Evolutionary conservation across 1,284 basidiomycete genomes (phyloP), one percentile per base, ranked within the genome.

Genomic region (Sphagnurus paluster): DNA sequence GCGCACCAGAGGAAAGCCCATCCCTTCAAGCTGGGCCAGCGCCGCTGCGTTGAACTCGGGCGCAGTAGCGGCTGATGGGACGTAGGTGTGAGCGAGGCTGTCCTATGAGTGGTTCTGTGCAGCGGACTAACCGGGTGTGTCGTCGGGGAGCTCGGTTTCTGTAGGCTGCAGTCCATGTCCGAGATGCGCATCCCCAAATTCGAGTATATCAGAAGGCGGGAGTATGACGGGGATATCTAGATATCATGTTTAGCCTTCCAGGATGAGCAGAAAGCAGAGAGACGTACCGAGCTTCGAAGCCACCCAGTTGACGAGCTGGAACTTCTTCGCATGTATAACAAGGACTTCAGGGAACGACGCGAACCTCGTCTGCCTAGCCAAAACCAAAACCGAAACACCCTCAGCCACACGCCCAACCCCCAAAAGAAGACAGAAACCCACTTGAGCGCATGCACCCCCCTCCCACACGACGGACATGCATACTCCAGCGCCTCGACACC

Each of bases 261-360:
- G 13, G 9, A 40, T 8, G 28, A 7, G 19, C 21, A 14, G 40
- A n/a, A 23, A 38, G 35, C 17, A 39, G 40, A 36, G 28, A 36
- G 2, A 69, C 80, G 25, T 49, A 92, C 91, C 90, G 26, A 98
- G 79, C 66, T 99, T 99, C 4, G 89, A 82, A 0, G 97, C 96
- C 3, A 99, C 93, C 96, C 96, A 99, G 60, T 95, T 95, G 44
- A 96, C 85, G 5, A 98, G 79, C 67, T 96, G 91, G 74, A 98
- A 98, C 59, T 97, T 95, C 59, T 91, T 92, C 43, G 93, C 87
- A 58, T 98, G 95, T 1, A 99, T 66, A 4, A 96, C 85, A 0
- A 99, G 76, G 2, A 94, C 82, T 19, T 93, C 79, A 0, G 96
- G 96, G 75, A 96, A 94, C 0, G 90, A 88, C 4, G 89, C 79